These are phyloP conservation scores for Caryopteris hybrid DNA, from an alignment of 305 asterid genomes.

Conservation along the genomic window DNA sequence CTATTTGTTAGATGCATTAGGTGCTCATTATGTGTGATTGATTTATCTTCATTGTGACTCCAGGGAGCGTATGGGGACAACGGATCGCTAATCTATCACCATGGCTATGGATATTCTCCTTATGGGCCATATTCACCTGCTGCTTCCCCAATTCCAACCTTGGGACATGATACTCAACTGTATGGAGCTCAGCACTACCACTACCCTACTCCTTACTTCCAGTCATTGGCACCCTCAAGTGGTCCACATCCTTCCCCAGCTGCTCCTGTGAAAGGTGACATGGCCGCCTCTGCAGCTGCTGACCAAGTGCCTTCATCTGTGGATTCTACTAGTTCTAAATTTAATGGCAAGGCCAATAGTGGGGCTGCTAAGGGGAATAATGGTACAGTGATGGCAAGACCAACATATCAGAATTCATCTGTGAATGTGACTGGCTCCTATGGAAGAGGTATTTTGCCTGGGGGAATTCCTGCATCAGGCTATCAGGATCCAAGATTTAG, in stretches of 20 bases:
- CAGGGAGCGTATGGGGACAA: constrained; percentile 69
- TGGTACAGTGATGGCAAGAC: constrained; percentile 28
- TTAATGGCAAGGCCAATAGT: constrained; percentile 44
- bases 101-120: constrained; percentile 56
- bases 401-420: constrained; percentile 38
- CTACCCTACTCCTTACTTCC: constrained; percentile 58
- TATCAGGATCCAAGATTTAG: constrained; percentile 56
- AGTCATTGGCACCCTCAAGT: constrained; percentile 39
- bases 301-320: constrained; percentile 46
- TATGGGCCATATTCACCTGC: constrained; percentile 73
- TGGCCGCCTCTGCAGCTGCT: constrained; percentile 43
- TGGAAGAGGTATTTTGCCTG: constrained; percentile 42
- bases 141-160: constrained; percentile 52
- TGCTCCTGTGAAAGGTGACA: constrained; percentile 51
- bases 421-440: constrained; percentile 41
- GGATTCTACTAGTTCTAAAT: constrained; percentile 46
- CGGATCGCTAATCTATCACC: constrained; percentile 54
- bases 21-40: background rate
- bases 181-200: constrained; percentile 79
- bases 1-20: no score
- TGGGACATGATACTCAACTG: constrained; percentile 70
- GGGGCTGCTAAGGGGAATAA: constrained; percentile 44
- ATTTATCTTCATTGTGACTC: background rate
- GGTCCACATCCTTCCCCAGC: constrained; percentile 36
- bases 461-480: constrained; percentile 42